These are phyloP conservation scores for Adiantum capillusveneris DNA, from an alignment of 75 land plant species.

Conservation along the genomic window DNA sequence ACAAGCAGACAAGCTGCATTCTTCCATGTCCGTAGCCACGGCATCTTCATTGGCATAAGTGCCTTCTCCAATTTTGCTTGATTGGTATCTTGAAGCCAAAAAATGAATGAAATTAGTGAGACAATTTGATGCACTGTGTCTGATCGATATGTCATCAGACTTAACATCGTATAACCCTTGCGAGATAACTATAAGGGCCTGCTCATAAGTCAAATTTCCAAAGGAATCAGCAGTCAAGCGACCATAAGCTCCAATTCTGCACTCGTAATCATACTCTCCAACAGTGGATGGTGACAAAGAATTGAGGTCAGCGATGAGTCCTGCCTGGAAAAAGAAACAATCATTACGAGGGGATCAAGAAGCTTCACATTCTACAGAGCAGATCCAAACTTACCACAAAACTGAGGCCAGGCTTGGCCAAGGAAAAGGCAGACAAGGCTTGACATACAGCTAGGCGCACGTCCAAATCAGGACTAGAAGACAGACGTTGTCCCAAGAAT, in stretches of 20 bases:
- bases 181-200: conserved; percentile 50
- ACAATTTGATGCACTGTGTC: conserved; percentile 64
- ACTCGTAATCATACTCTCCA: conserved; percentile 71
- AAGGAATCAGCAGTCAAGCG: conserved; percentile 37
- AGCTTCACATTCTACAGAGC: neutral
- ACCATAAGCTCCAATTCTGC: conserved; percentile 54
- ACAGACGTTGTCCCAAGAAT: conserved; percentile 47
- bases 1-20: neutral
- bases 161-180: conserved; percentile 72
- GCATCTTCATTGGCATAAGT: neutral
- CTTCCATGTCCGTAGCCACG: neutral
- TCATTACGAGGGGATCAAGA: conserved; percentile 4
- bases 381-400: conserved; percentile 17
- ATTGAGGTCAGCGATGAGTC: conserved; percentile 54
- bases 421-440: conserved; percentile 45
- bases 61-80: neutral
- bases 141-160: conserved; percentile 62
- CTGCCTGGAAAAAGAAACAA: conserved; percentile 42
- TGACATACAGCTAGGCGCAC: conserved; percentile 55
- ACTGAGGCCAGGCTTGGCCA: conserved; percentile 34
- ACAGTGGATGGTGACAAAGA: conserved; percentile 52
- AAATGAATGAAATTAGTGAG: conserved; percentile 56
- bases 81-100: conserved; percentile 12
- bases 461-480: conserved; percentile 25
- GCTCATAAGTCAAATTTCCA: conserved; percentile 21